A percentile compares a stretch with the other conserved stretches of the same genome.
Conservation (phyloP, 2,329 filamentous ascomycete genomes). For the Aspergillus sp. region DNA sequence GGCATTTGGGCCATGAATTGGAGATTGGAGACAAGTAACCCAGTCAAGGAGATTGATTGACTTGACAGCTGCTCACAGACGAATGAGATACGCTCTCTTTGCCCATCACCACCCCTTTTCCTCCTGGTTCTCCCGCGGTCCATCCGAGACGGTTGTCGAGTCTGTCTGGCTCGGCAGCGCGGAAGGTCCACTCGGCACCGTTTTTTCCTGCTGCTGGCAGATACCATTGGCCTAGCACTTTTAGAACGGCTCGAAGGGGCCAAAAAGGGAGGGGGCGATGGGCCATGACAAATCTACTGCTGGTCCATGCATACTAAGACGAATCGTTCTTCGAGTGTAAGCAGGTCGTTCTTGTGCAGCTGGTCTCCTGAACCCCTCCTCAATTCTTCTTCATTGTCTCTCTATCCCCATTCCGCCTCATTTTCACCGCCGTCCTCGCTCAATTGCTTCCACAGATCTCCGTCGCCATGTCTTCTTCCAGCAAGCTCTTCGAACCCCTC, state of each 20-base stretch:
- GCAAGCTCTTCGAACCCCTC: constrained; percentile 31
- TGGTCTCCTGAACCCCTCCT: not conserved
- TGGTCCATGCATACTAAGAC: not conserved
- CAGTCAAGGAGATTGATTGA: no score
- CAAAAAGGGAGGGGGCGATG: not conserved
- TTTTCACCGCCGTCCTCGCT: not conserved
- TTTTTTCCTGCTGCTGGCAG: not conserved
- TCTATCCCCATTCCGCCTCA: not conserved
- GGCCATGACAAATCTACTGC: not conserved
- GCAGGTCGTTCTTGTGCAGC: not conserved
- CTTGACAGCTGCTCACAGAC: no score
- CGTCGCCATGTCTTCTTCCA: not conserved
- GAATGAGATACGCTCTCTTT: not conserved
- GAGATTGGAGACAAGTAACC: no score
- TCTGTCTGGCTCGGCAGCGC: not conserved
- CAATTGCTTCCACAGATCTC: not conserved
- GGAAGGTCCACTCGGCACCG: not conserved
- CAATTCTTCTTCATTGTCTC: not conserved
- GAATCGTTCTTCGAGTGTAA: not conserved
- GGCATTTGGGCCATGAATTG: no score
- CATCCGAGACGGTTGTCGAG: not conserved
- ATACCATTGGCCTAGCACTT: not conserved
- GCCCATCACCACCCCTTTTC: not conserved
- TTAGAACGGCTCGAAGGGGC: not conserved
- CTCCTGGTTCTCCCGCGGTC: not conserved